Conservation (phyloP, 1,139 yeast species). For the Yamadazyma songkhlaensis region DNA sequence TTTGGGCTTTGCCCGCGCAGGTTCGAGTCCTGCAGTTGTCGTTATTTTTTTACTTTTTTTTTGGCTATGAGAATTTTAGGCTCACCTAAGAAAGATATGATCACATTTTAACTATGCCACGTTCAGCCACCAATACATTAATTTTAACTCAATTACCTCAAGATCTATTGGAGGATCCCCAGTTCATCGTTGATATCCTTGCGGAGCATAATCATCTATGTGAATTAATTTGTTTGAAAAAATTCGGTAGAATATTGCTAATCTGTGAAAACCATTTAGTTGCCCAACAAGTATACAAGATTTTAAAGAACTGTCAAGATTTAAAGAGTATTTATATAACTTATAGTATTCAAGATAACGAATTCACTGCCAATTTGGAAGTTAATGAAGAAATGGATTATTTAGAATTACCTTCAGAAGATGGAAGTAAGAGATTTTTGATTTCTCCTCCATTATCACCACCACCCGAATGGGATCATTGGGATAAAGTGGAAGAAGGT, state of each 20-base stretch:
- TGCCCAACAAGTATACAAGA: slow-evolving; percentile 20
- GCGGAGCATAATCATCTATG: slow-evolving; percentile 22
- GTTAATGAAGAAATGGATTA: slow-evolving; percentile 21
- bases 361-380: slow-evolving; percentile 13
- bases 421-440: slow-evolving; percentile 37
- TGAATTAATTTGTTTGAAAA: slow-evolving; percentile 36
- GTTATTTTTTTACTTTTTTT: slow-evolving; percentile 31
- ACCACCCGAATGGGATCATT: slow-evolving; percentile 47
- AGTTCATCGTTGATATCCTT: slow-evolving; percentile 22
- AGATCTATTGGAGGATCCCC: slow-evolving; percentile 24
- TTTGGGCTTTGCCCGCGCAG: slow-evolving; percentile 76
- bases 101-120: slow-evolving; percentile 1
- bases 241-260: slow-evolving; percentile 34
- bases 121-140: slow-evolving; percentile 38
- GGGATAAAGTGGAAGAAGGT: slow-evolving; percentile 43
- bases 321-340: slow-evolving; percentile 22
- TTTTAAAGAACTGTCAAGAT: slow-evolving; percentile 15
- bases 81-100: neutral
- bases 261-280: slow-evolving; percentile 26
- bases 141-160: slow-evolving; percentile 32
- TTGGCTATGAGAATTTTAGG: neutral
- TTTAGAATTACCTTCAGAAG: slow-evolving; percentile 43
- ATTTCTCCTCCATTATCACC: slow-evolving; percentile 51
- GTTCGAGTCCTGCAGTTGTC: slow-evolving; percentile 90
- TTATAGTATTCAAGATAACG: slow-evolving; percentile 37